Percentiles rank a stretch among this genome's conserved stretches.
These are phyloP conservation scores for Dactylellina parvicollis DNA, from an alignment of 2,329 filamentous ascomycete species.

Conservation along the genomic window DNA sequence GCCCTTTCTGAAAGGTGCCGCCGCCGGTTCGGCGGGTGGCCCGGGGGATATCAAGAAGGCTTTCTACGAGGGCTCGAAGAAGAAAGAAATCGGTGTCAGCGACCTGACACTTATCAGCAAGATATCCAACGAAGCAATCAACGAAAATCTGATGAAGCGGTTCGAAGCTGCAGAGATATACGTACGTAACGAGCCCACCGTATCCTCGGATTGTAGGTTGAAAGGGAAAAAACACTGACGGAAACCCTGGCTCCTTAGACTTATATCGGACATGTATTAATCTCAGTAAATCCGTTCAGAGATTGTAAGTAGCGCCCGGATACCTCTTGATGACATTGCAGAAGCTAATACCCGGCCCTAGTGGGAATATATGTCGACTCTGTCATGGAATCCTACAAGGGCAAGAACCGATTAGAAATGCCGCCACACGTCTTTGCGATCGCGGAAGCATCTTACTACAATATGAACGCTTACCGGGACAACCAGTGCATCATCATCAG, in stretches of 20 bases:
- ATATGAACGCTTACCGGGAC: slow-evolving; percentile 94
- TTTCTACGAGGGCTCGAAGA: slow-evolving; percentile 93
- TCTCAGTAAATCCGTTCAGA: slow-evolving; percentile 97
- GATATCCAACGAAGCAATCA: slow-evolving; percentile 98
- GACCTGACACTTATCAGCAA: slow-evolving; percentile 98
- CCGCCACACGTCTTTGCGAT: slow-evolving; percentile 98
- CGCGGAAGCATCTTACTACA: slow-evolving; percentile 79
- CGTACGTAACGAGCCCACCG: slow-evolving; percentile 72
- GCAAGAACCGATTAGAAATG: slow-evolving; percentile 94
- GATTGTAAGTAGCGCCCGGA: slow-evolving; percentile 79
- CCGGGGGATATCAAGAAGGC: slow-evolving; percentile 88
- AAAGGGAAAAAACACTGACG: too few relatives aligned
- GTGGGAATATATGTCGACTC: slow-evolving; percentile 97
- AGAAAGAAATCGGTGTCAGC: slow-evolving; percentile 98
- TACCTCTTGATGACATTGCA: neutral
- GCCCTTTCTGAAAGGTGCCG: slow-evolving; percentile 57
- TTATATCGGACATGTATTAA: slow-evolving; percentile 97
- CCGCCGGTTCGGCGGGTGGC: slow-evolving; percentile 64
- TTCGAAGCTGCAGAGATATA: slow-evolving; percentile 99
- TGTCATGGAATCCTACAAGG: slow-evolving; percentile 98
- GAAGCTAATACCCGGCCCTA: slow-evolving; percentile 67
- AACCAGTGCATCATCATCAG: slow-evolving; percentile 99
- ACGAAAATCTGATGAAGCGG: slow-evolving; percentile 97
- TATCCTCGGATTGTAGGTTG: slow-evolving; percentile 10
- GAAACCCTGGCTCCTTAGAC: slow-evolving; percentile 71